phyloP scores from a whole-genome alignment of 495 filamentous ascomycete genomes.

The Daldinia childiae region DNA sequence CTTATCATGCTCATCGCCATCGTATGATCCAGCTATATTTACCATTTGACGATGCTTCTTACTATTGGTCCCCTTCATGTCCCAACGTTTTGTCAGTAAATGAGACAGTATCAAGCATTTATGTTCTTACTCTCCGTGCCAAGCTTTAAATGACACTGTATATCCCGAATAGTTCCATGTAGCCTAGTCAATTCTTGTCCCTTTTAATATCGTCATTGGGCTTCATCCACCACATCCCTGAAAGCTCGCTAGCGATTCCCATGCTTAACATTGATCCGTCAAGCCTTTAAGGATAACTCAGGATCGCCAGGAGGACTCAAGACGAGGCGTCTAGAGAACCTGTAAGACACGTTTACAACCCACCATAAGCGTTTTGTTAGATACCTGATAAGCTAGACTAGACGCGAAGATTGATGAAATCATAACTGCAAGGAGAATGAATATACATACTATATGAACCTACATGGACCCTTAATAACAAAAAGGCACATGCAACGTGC shows the following conservation, averaged over 20 bases:
- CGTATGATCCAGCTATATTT: conserved; percentile 34
- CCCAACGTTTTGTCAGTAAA: conserved; percentile 15
- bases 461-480: conserved; percentile 18
- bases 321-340: conserved; percentile 23
- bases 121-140: conserved; percentile 18
- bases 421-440: conserved; percentile 21
- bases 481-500: conserved; percentile 23
- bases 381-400: conserved; percentile 9
- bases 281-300: conserved; percentile 1
- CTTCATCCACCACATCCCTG: conserved; percentile 18
- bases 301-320: not conserved
- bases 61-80: conserved; percentile 2
- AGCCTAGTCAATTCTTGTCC: conserved; percentile 5
- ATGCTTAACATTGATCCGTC: conserved; percentile 7
- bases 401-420: conserved; percentile 22
- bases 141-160: conserved; percentile 13
- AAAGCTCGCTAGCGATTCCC: conserved; percentile 9
- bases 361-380: conserved; percentile 16
- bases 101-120: conserved; percentile 16
- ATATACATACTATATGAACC: conserved; percentile 8
- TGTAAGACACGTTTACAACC: conserved; percentile 11
- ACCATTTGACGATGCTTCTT: not conserved
- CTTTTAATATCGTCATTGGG: conserved; percentile 33
- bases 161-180: conserved; percentile 31
- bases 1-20: conserved; percentile 14